Base-by-base conservation (phyloP, 192 early-diverging fungal genomes). In the Entomortierella chlamydospora region DNA sequence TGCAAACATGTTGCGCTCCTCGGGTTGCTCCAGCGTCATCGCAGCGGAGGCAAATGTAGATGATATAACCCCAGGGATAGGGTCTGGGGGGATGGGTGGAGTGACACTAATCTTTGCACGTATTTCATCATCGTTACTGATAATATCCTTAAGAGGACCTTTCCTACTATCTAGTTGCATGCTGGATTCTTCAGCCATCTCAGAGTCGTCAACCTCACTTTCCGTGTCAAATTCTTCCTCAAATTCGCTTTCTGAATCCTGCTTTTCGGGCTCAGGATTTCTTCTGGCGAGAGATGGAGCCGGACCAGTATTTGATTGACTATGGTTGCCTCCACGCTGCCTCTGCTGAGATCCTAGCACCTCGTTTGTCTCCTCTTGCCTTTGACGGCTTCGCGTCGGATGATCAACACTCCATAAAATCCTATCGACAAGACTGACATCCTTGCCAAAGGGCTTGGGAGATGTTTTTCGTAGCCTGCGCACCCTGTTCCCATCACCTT, bases 151-250 rank as follows among this genome's bases (percentile, higher is more conserved):
- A 1, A 70, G 42, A 1, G 76, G 68, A 10, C 76, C 68, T 0
- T 57, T 57, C 2, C 54, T 56, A n/a, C 53, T 37, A 39, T 68
- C 61, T 17, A 57, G 20, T 13, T 60, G 49, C 12, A 2, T 30
- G 28, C 2, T 26, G 12, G 7, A 1, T 28, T n/a, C 17, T 17
- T 20, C 72, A 26, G 51, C 39, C 57, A 61, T 64, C 3, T 64
- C 61, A 9, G 37, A 26, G 6, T 69, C 67, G 0, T 79, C 76
- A 2, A 12, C 51, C 26, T 70, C 76, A 9, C 76, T 79, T 42
- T 79, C 76, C 4, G 76, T 79, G 41, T 79, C 76, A 50, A 79
- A 79, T 51, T 79, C 76, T 60, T 79, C 76, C 43, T 70, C 68
- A 54, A 70, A 70, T 11, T 70, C 68, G 0, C 42, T 51, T 22